Evolutionary conservation across 2,329 filamentous ascomycete genomes (phyloP), one percentile per base, ranked within the genome.

Genomic region (Xylariaceae sp.): DNA sequence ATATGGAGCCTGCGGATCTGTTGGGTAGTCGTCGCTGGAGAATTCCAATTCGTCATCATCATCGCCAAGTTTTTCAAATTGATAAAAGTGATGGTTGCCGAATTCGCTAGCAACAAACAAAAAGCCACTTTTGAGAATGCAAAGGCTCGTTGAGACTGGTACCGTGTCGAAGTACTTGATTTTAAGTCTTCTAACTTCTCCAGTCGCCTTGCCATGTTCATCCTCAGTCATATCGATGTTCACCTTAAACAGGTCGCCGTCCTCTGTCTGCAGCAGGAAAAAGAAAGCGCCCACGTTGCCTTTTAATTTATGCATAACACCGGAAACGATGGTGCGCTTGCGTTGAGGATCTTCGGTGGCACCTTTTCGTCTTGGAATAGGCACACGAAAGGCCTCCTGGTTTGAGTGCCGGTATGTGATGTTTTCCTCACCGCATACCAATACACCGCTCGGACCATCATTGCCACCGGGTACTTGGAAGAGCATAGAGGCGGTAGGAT

Each of bases 111-210:
- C 90, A 49, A 92, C 87, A 66, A 94, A 99, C 10, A 99, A 80
- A 67, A 96, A 99, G 26, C 94, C 95, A 61, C 91, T 96, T 73
- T 96, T 96, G 61, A 99, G 73, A 61, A 99, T 96, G 69, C 91
- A 90, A 42, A 99, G 80, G 67, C 83, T 95, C 0, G 88, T 86
- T 0, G 92, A 90, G 36, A 95, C 79, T 0, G 95, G 92, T 3
- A 96, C 88, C 0, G 94, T 99, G 65, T 99, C 94, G 64, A 97
- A 99, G 71, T 97, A 99, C 70, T 96, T 96, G 72, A 99, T 89
- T 70, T 90, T 94, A 54, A 99, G 76, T 54, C 85, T 80, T 64
- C 82, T 83, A 1, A 97, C 92, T 66, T 94, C 89, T 29, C 88
- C 87, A 0, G 88, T 92, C 0, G 86, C 77, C 55, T 89, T 85